Base-by-base conservation (phyloP, 805 yeast genomes). In the Kuraishia molischiana region DNA sequence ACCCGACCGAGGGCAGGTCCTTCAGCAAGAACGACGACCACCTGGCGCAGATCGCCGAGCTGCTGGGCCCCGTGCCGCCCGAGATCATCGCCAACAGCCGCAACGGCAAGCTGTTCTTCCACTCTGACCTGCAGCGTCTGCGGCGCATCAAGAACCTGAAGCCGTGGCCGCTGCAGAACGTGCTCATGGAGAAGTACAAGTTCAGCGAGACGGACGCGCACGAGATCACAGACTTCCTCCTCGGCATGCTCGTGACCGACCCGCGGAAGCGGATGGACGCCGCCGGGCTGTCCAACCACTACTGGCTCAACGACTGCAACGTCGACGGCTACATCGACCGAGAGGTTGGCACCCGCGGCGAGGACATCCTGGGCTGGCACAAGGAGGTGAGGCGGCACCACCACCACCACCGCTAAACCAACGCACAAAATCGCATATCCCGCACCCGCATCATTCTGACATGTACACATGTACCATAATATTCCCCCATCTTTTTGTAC, bases 1-100 rank as follows among this genome's bases (percentile, higher is more conserved):
- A 90, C 56, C 98, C 98, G 4, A 74, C 77, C 37, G 75, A 75
- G 43, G 87, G 89, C 1, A 74, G 72, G 39, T 66, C 82, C 4
- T 90, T 85, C 59, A 56, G 79, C 35, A 89, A 89, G 52, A 95
- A 89, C 57, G 97, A 90, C 53, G 98, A 92, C 56, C 98, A 92
- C 57, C 69, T 92, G 49, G 97, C 97, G 0, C 97, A 92, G 57
- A 85, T 92, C 11, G 78, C 92, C 26, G 97, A 90, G 45, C 46
- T 61, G 15, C 50, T 59, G 18, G 64, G 64, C 2, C 46, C 55
- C 5, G 51, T 61, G 9, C 62, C 57, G 68, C 75, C 45, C 79
- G 87, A 35, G 69, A 72, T 55, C 68, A 78, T 64, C 58, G 84
- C 6, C 53, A 72, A 41, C 74, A 77, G 52, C 71, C 75, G 50